Base-by-base conservation (phyloP, 2,329 filamentous ascomycete species). In the Colletotrichum abscissum region DNA sequence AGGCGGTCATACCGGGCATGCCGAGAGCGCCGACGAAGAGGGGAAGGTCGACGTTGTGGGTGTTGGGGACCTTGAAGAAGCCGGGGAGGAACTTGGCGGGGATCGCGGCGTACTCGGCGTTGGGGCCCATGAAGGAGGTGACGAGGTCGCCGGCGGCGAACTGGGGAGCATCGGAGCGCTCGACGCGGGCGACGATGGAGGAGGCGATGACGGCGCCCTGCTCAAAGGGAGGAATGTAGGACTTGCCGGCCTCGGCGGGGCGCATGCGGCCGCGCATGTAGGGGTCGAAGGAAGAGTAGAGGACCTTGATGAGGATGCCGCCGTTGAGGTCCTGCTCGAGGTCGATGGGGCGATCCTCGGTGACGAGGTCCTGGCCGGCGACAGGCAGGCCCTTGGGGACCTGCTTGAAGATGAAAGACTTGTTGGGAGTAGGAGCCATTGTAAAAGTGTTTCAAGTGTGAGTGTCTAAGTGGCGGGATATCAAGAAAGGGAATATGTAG, bases 191-290 rank as follows among this genome's bases (percentile, higher is more conserved):
- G 76, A 97, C 86, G 65, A 86, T 87, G 76, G 82, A 82, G 83
- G 92, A 95, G 76, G 83, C 84, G 75, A 97, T 89, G 75, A 94
- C 90, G 77, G 89, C 83, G 80, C 88, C 87, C 59, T 94, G 81
- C 19, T 86, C 80, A 79, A 91, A 94, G 2, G 92, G 82, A 1
- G 92, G 86, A 26, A 86, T 81, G 86, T 95, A 97, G 11, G 93
- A 95, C 84, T 93, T 90, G 60, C 71, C 71, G 80, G 84, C 78
- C 46, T 86, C 81, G 7, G 93, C 80, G 60, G 87, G 83, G 60
- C 94, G 92, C 93, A 97, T 95, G 77, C 90, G 90, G 74, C 93
- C 93, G 70, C 95, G 93, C 86, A 94, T 91, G 86, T 97, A 97
- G 2, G 95, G 95, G 82, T 97, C 95, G 84, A 93, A 93, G 54